Percentiles rank a stretch among this genome's conserved stretches.
phyloP scores from a whole-genome alignment of 257 asterid species.

The Solanum rostratum region DNA sequence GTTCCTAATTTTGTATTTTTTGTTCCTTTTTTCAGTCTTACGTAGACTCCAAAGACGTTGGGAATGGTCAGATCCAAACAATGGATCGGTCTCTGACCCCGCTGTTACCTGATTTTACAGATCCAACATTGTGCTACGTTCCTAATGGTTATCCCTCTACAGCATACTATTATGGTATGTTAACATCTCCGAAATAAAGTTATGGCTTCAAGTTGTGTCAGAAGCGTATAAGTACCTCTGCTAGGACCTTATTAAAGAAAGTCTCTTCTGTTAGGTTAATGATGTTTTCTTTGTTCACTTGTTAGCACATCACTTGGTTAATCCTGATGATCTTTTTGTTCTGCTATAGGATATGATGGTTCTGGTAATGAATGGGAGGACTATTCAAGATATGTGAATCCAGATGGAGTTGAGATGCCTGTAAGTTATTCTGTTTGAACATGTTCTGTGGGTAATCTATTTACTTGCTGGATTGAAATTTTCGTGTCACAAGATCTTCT shows the following conservation, averaged over 20 bases:
- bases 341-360: constrained; percentile 24
- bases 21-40: constrained; percentile 13
- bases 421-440: constrained; percentile 16
- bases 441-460: neutral
- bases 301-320: neutral
- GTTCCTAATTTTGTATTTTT: neutral
- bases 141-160: constrained; percentile 39
- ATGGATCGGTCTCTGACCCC: constrained; percentile 31
- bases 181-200: neutral
- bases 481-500: neutral
- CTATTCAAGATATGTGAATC: constrained; percentile 26
- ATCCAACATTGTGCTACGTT: constrained; percentile 30
- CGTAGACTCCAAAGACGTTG: constrained; percentile 16
- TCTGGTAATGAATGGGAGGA: constrained; percentile 37
- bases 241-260: neutral
- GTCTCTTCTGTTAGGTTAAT: neutral
- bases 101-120: constrained; percentile 21
- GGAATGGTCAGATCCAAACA: constrained; percentile 20
- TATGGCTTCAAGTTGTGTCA: neutral
- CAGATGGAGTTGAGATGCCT: constrained; percentile 34
- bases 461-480: neutral
- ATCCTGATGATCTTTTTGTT: neutral
- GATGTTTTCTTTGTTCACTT: neutral
- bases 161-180: constrained; percentile 23
- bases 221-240: neutral